phyloP scores from a whole-genome alignment of 2,329 filamentous ascomycete genomes.

The Herpotrichia juniperi region DNA sequence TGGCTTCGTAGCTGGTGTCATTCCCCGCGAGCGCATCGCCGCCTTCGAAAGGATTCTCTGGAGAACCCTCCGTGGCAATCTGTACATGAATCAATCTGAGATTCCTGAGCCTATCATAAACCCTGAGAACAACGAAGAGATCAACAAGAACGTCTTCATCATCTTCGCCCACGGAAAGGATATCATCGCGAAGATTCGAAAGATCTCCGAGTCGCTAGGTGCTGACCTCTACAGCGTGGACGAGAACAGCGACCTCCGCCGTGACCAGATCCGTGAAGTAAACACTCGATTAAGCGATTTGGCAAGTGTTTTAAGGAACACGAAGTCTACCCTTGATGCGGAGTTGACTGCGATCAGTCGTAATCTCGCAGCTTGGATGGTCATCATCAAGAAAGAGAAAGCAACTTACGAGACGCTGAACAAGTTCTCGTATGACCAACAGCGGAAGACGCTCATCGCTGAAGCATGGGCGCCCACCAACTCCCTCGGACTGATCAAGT shows the following conservation, averaged over 20 bases:
- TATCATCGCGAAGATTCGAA: constrained; percentile 97
- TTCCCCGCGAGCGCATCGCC: constrained; percentile 87
- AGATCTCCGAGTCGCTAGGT: constrained; percentile 96
- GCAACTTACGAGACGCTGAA: constrained; percentile 95
- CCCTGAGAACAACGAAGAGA: constrained; percentile 86
- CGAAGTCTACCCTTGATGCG: constrained; percentile 89
- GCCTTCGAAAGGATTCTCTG: constrained; percentile 97
- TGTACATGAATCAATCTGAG: constrained; percentile 99
- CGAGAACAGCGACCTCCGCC: constrained; percentile 92
- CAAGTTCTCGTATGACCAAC: constrained; percentile 94
- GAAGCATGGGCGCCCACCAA: constrained; percentile 98
- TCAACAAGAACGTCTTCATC: constrained; percentile 98
- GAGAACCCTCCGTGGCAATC: constrained; percentile 94
- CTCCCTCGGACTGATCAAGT: constrained; percentile 85
- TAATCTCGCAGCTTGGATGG: constrained; percentile 94
- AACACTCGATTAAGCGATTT: constrained; percentile 92
- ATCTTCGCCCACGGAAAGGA: constrained; percentile 99
- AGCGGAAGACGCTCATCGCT: constrained; percentile 93
- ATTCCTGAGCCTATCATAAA: constrained; percentile 93
- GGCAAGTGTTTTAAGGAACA: constrained; percentile 90
- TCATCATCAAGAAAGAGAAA: constrained; percentile 98
- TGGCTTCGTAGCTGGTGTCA: constrained; percentile 96
- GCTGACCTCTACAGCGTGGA: constrained; percentile 97
- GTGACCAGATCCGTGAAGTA: constrained; percentile 96
- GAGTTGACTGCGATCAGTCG: constrained; percentile 94